Base-by-base conservation (phyloP, 352 stramenopile species). In the Pythium scleroteichum region DNA sequence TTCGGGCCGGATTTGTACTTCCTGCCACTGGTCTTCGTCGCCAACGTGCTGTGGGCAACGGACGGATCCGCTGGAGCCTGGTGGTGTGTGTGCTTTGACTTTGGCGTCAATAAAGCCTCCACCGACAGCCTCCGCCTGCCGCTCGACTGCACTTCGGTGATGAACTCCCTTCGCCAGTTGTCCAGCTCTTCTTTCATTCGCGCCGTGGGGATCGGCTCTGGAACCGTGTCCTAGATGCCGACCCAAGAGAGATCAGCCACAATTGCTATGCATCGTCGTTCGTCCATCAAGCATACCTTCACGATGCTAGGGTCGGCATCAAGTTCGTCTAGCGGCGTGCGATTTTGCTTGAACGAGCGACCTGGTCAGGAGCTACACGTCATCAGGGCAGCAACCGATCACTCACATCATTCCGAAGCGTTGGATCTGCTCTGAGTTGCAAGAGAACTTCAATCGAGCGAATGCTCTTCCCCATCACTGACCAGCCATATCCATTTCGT, bases 311-410 rank as follows among this genome's bases (percentile, higher is more conserved):
- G 50, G 13, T 59, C 52, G 0, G 66, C 59, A 54, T 91, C 72
- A 12, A 89, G 65, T 47, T 88, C 82, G 53, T 89, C 79, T 0
- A 91, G 60, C 5, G 82, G 77, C 22, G 79, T 91, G 5, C 70
- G 80, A 23, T 85, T 88, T 81, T 88, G 75, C 81, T 90, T 17
- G 3, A 38, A 51, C 7, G 35, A 19, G 38, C 46, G 14, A 44
- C 10, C 29, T 10, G 29, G 29, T 35, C 29, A 35, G 29, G 5
- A 35, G 29, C 29, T 35, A 35, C 29, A 10, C 29, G 10, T 10
- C 5, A 35, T 5, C 32, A 47, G 40, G 24, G 24, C 6, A 26
- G 10, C 24, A 13, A 38, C 13, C 9, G 20, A 47, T n/a, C 23
- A 64, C 66, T 46, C 64, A 87, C 77, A 35, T 87, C 78, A 54